Percentiles rank a stretch among this genome's conserved stretches.
phyloP scores from a whole-genome alignment of 2,329 filamentous ascomycete genomes.

The Penicillium sp. region DNA sequence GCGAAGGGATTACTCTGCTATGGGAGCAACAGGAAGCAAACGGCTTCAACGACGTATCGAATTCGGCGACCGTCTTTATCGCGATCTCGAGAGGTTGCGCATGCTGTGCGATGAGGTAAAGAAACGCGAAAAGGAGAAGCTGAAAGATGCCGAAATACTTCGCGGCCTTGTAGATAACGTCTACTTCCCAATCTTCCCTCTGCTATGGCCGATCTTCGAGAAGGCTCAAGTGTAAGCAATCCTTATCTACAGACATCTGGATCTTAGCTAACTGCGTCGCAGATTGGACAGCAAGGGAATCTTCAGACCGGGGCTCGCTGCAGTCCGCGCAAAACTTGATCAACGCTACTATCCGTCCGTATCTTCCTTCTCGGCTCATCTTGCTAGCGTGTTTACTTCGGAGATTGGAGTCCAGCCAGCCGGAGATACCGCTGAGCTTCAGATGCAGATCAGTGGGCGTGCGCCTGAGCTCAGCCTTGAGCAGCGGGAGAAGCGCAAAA shows the following conservation, averaged over 20 bases:
- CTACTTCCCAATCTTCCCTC: conserved; percentile 84
- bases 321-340: conserved; percentile 58
- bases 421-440: conserved; percentile 49
- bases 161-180: conserved; percentile 81
- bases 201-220: conserved; percentile 78
- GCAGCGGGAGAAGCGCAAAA: conserved; percentile 77
- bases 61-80: conserved; percentile 70
- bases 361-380: conserved; percentile 62
- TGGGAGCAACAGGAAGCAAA: conserved; percentile 82
- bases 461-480: conserved; percentile 59
- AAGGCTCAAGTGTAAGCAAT: conserved; percentile 77
- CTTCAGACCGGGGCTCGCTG: conserved; percentile 60
- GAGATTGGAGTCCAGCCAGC: conserved; percentile 57
- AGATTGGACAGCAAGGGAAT: conserved; percentile 58
- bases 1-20: conserved; percentile 89
- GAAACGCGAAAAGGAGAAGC: conserved; percentile 75
- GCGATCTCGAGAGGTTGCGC: conserved; percentile 77
- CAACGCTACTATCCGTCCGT: conserved; percentile 65
- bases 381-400: conserved; percentile 61
- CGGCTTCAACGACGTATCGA: conserved; percentile 82
- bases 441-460: conserved; percentile 58
- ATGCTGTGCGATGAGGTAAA: conserved; percentile 72
- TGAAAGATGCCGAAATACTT: conserved; percentile 76
- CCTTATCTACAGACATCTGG: background rate
- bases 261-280: conserved; percentile 24